Base-by-base conservation (phyloP, 2,329 filamentous ascomycete species). In the Penicillium italicum region DNA sequence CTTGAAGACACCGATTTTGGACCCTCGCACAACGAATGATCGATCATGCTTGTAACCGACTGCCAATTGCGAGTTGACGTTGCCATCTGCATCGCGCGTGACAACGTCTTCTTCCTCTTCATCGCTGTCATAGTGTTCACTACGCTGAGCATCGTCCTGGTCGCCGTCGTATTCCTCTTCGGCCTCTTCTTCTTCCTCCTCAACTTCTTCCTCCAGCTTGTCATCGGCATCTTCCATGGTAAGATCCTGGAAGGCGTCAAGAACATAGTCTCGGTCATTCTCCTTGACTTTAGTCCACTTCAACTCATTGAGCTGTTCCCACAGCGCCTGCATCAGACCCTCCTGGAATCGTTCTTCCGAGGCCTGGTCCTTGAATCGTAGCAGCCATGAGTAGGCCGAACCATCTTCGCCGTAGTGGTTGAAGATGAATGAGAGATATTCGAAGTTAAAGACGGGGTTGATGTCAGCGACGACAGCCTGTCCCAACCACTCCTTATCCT, bases 371-470 rank as follows among this genome's bases (percentile, higher is more conserved):
- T 88, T 90, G 78, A 99, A 99, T 14, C 92, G 87, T 34, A 99
- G 79, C 14, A 99, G 82, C 93, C 94, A 99, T 1, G 94, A 99
- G 72, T 92, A 95, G 5, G 94, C 93, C 1, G 89, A 89, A 2
- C 92, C 91, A 73, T 97, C 90, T 34, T 87, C 82, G 14, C 88
- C 84, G 72, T 96, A 97, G 71, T 97, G 91, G 69, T 99, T 99
- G 82, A 99, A 99, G 68, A 99, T 97, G 72, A 97, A 97, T 0
- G 93, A 97, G n/a, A 96, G 81, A 67, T 93, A 97, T 73, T 99
- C 94, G 63, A 97, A 97, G 76, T 97, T 97, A 80, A 97, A 99
- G 20, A 99, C 92, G 0, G 94, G 94, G 66, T 97, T 97, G 74
- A 97, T 91, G 65, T 99, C 94, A 7, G 90, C 88, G 30, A 91